Evolutionary conservation across 805 yeast genomes (phyloP), one percentile per base, ranked within the genome.

Genomic region (Debaryomyces castellii): DNA sequence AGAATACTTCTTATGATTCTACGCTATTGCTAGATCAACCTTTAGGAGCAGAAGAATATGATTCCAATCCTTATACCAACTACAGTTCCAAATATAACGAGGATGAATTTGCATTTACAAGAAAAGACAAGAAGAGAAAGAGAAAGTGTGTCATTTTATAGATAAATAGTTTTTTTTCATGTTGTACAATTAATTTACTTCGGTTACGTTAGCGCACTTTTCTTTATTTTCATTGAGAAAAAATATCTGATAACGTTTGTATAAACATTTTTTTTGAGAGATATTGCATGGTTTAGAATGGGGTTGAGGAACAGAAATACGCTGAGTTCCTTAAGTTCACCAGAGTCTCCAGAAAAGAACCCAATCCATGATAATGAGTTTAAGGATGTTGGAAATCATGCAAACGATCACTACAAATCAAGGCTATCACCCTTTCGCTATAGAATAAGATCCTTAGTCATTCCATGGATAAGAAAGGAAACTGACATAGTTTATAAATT

Each of bases 321-420:
- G 10, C 34, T 30, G 34, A 16, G 12, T 14, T 30, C 20, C 10
- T 6, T 17, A 7, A 30, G 10, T 30, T 18, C 14, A 6, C 12
- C 17, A 14, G 34, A 30, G 12, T 10, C 40, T 17, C n/a, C 24
- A 25, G 17, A 28, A 30, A 4, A 11, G 8, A 21, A 18, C 17
- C n/a, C 36, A 24, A 33, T 10, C 24, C 38, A 41, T 33, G 2
- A n/a, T 24, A 41, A 33, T 17, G 16, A 33, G 11, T 11, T 22
- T 17, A 39, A 46, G 10, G 96, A 89, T 60, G 91, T 96, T 0
- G 97, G 97, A 0, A 82, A 85, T 51, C 78, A 78, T 54, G 76
- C 86, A 2, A 73, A 73, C 33, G 80, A 80, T 43, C 92, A 82
- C 57, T 92, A 91, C 67, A 72, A 74, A 54, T 53, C 72, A 5